Base-by-base conservation (phyloP, 1,284 basidiomycete genomes). In the Trichosporon faecale region DNA sequence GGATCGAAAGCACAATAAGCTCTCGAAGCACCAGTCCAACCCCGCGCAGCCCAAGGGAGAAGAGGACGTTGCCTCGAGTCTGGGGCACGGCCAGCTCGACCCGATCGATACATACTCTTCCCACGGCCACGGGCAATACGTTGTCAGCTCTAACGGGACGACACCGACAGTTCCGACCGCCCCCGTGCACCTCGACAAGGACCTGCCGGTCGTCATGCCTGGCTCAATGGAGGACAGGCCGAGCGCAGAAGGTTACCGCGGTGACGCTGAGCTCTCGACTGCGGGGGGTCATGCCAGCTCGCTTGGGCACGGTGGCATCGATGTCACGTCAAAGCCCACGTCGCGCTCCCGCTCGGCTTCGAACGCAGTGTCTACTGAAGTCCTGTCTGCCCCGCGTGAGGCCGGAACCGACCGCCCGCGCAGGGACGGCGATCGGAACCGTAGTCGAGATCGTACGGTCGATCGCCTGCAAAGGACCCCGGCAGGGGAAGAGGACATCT, bases 341-440 rank as follows among this genome's bases (percentile, higher is more conserved):
- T 61, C 57, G 18, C 57, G 57, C 14, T 61, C 57, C 16, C 57
- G 57, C 72, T 61, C 57, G 57, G 57, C 57, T 11, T 61, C 57
- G 27, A 61, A 77, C 49, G 77, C 75, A 55, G 78, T 78, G 23
- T 71, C 70, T n/a, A 68, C 74, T 25, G 78, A 77, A 55, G 78
- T 81, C 31, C 76, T 78, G 78, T 65, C 75, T 78, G 77, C 37
- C 12, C 27, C 49, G 14, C 57, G 57, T 14, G 65, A 66, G 31
- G 57, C 8, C 14, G 31, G 46, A 33, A 23, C 46, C 11, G 49
- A 52, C 4, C 46, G 33, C n/a, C 27, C 27, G 14, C 57, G 29
- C 5, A 61, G 9, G 57, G 57, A 61, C 16, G 57, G 27, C 57
- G 29, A 31, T 61, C 57, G 57, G 27, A 61, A 31, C 31, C 57